Conservation (phyloP, 768 basidiomycete species). For the Hygrocybe coccinea region DNA sequence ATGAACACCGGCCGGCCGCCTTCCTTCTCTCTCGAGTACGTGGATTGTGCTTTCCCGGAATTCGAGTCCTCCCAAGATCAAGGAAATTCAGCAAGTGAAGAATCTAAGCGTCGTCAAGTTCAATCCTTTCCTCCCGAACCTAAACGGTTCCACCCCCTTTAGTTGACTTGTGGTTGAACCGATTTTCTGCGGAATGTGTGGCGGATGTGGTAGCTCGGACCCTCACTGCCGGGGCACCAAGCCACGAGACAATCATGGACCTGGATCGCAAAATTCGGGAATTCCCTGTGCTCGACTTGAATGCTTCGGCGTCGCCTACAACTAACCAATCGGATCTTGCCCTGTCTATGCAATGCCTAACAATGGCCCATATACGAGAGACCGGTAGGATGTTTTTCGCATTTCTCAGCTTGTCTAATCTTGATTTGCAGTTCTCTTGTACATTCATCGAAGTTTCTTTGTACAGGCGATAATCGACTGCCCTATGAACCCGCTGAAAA, state of each 20-base stretch:
- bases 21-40: constrained; percentile 56
- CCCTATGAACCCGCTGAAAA: constrained; percentile 60
- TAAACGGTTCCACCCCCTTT: background rate
- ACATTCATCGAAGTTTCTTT: constrained; percentile 65
- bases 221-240: constrained; percentile 58
- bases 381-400: constrained; percentile 13
- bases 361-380: constrained; percentile 46
- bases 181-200: constrained; percentile 62
- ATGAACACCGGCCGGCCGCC: constrained; percentile 69
- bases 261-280: constrained; percentile 66
- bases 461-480: constrained; percentile 67
- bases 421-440: constrained; percentile 45
- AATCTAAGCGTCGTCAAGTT: constrained; percentile 16
- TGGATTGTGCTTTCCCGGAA: constrained; percentile 62
- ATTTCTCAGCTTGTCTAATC: background rate
- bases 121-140: background rate
- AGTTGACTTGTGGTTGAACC: constrained; percentile 61
- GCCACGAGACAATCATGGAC: constrained; percentile 60
- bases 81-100: constrained; percentile 28
- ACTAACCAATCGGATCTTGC: constrained; percentile 27
- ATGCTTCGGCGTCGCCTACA: background rate
- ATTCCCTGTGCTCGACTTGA: constrained; percentile 48
- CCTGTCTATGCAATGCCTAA: constrained; percentile 41
- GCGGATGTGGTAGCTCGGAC: constrained; percentile 60
- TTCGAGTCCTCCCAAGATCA: constrained; percentile 24